phyloP scores from a whole-genome alignment of 371 early-diverging fungal genomes.

The Zychaea mexicana region DNA sequence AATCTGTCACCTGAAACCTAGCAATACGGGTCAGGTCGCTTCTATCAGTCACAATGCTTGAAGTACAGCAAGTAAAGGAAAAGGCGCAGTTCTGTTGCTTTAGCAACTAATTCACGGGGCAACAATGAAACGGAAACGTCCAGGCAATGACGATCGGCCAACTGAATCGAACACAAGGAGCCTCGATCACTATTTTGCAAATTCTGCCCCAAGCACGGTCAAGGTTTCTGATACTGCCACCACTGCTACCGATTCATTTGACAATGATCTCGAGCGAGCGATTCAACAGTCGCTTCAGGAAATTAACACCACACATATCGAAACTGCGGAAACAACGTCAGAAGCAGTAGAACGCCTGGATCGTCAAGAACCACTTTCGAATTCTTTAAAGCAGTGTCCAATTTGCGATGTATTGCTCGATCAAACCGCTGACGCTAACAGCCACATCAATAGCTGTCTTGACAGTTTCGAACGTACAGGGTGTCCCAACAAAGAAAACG shows the following conservation, averaged over 20 bases:
- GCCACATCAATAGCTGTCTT: slow-evolving; percentile 1
- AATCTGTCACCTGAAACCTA: no score
- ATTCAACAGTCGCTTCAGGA: not conserved
- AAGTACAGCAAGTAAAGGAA: no score
- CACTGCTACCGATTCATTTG: not conserved
- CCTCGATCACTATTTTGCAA: not conserved
- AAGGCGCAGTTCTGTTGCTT: no score
- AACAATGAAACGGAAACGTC: not conserved
- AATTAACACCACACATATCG: not conserved
- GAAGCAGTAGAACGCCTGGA: not conserved
- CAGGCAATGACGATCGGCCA: not conserved
- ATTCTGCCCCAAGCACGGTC: not conserved
- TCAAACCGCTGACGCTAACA: not conserved
- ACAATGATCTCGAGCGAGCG: not conserved
- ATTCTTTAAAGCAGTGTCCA: not conserved
- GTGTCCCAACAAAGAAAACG: not conserved
- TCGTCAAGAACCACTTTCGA: not conserved
- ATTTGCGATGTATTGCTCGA: not conserved
- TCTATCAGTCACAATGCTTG: no score
- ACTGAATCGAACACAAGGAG: not conserved
- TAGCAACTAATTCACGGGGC: no score
- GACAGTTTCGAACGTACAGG: not conserved
- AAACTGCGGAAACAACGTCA: not conserved
- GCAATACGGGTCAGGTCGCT: no score
- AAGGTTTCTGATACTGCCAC: not conserved